These are phyloP conservation scores for Sanghuangporus weigelae DNA, from an alignment of 1,284 basidiomycete genomes.

Conservation along the genomic window DNA sequence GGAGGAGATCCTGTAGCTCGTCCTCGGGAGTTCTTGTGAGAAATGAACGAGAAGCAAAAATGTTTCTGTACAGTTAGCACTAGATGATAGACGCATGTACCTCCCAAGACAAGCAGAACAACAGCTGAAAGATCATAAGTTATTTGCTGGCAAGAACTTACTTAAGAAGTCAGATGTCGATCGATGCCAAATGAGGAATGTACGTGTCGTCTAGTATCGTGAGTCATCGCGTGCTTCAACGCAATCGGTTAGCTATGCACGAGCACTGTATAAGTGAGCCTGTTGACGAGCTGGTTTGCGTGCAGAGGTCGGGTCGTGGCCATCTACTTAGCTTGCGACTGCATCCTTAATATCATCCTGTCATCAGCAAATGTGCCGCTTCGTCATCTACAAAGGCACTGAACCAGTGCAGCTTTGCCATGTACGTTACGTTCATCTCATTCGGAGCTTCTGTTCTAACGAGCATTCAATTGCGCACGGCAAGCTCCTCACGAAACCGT, in stretches of 20 bases:
- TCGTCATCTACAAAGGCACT: slow-evolving; percentile 89
- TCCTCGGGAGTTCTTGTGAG: slow-evolving; percentile 64
- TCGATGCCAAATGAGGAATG: not conserved
- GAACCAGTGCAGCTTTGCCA: slow-evolving; percentile 64
- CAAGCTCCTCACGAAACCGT: slow-evolving; percentile 83
- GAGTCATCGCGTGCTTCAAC: not conserved
- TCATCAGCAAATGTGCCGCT: slow-evolving; percentile 60
- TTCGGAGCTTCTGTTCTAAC: not conserved
- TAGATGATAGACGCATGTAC: not conserved
- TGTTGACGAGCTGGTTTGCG: not conserved
- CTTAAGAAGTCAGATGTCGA: not conserved
- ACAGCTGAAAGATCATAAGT: not conserved
- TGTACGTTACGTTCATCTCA: slow-evolving; percentile 35
- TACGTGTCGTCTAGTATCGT: not conserved
- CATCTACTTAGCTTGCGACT: not conserved
- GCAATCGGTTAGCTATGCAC: not conserved
- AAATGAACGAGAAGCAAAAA: not conserved
- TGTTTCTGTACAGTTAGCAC: not conserved
- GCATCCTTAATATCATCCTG: not conserved
- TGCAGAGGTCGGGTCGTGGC: not conserved
- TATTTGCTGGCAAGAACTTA: not conserved
- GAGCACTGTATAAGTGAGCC: not conserved
- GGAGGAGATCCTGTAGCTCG: slow-evolving; percentile 64
- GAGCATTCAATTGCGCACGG: not conserved
- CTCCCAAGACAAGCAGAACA: not conserved